A percentile compares a stretch with the other conserved stretches of the same genome.
Conservation (phyloP, 73 alveolate genomes). For the Symbiodinium natans region DNA sequence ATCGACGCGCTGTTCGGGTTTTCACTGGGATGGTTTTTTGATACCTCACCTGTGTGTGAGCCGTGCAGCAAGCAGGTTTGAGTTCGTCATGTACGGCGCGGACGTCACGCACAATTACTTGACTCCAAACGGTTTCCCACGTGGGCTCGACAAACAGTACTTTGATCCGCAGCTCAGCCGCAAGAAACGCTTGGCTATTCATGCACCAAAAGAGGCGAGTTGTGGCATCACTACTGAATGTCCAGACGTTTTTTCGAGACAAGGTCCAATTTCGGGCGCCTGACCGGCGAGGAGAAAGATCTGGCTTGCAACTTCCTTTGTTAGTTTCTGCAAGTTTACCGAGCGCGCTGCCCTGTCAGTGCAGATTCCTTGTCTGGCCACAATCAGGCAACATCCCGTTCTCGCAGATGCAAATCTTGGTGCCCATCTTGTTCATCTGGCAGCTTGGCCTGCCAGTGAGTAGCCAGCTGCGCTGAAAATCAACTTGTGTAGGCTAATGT, state of each 20-base stretch:
- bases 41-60: no score
- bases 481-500: no score
- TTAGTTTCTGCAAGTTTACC: background rate
- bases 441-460: slow-evolving; percentile 15
- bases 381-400: slow-evolving; percentile 47
- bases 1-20: no score
- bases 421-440: slow-evolving; percentile 87
- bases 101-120: slow-evolving; percentile 82
- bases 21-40: no score
- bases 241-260: no score
- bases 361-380: background rate
- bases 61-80: slow-evolving; percentile 61
- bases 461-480: background rate
- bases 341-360: background rate
- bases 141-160: slow-evolving; percentile 62
- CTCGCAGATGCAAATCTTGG: slow-evolving; percentile 93
- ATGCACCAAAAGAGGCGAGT: background rate
- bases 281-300: slow-evolving; percentile 81
- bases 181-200: background rate
- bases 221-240: no score
- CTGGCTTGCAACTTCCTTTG: slow-evolving; percentile 18
- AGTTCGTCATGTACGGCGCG: slow-evolving; percentile 84
- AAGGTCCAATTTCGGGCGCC: slow-evolving; percentile 73
- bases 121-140: slow-evolving; percentile 80
- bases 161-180: slow-evolving; percentile 35